These are phyloP conservation scores for Ciborinia camelliae DNA, from an alignment of 2,329 filamentous ascomycete species.

Conservation along the genomic window DNA sequence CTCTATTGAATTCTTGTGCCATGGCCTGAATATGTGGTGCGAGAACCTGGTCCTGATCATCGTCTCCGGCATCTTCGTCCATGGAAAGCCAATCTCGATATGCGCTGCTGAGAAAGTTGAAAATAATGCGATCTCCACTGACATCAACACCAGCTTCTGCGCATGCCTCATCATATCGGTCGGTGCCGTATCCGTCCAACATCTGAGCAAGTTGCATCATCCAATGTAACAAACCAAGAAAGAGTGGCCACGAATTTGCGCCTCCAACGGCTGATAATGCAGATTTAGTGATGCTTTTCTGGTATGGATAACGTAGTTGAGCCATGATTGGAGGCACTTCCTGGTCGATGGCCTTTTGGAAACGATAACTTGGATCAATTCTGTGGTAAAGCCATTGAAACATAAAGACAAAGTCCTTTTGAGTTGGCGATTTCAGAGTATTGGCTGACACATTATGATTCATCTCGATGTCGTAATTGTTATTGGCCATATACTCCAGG, in stretches of 20 bases:
- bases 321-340: slow-evolving; percentile 92
- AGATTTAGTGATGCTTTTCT: slow-evolving; percentile 93
- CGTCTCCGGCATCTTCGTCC: slow-evolving; percentile 82
- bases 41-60: slow-evolving; percentile 75
- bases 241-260: slow-evolving; percentile 88
- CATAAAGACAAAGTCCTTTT: slow-evolving; percentile 97
- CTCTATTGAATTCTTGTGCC: slow-evolving; percentile 80
- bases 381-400: slow-evolving; percentile 97
- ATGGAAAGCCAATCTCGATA: slow-evolving; percentile 94
- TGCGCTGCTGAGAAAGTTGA: slow-evolving; percentile 82
- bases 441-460: slow-evolving; percentile 91
- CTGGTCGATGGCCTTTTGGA: slow-evolving; percentile 91
- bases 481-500: slow-evolving; percentile 83
- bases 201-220: slow-evolving; percentile 98
- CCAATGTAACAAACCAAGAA: slow-evolving; percentile 92
- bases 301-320: slow-evolving; percentile 90
- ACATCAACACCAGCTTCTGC: slow-evolving; percentile 85
- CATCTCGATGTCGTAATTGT: slow-evolving; percentile 98
- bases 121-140: slow-evolving; percentile 86
- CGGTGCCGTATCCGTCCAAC: slow-evolving; percentile 76
- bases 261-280: slow-evolving; percentile 92
- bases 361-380: slow-evolving; percentile 89
- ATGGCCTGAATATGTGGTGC: slow-evolving; percentile 83
- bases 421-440: slow-evolving; percentile 87
- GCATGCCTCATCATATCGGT: slow-evolving; percentile 87